Evolutionary conservation across 805 yeast species (phyloP).

Genomic region (Grigorovia yakushimaensis): DNA sequence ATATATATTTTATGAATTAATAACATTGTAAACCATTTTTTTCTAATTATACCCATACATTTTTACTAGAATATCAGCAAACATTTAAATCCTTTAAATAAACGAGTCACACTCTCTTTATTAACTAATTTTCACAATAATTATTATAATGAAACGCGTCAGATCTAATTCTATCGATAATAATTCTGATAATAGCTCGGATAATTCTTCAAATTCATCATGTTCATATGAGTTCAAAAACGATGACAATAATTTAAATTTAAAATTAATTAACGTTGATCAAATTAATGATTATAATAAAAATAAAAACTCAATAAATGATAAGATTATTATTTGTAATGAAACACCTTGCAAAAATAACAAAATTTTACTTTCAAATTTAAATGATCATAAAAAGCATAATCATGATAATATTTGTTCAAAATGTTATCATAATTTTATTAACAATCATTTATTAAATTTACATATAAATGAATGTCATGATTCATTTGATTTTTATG

Average conservation of each 20-base stretch:
- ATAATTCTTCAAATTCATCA: neutral
- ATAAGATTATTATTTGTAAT: slow-evolving; percentile 6
- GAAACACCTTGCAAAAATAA: slow-evolving; percentile 12
- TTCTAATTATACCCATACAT: too few species aligned
- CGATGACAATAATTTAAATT: neutral
- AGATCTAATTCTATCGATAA: slow-evolving; percentile 1
- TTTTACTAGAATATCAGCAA: too few species aligned
- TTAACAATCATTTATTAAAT: slow-evolving; percentile 33
- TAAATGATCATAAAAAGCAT: slow-evolving; percentile 9
- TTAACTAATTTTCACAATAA: too few species aligned
- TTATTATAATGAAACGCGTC: neutral
- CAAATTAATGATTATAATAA: neutral
- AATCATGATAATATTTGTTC: slow-evolving; percentile 26
- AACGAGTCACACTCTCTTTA: neutral
- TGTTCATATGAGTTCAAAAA: neutral
- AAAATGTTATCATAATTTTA: slow-evolving; percentile 34
- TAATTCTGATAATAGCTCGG: neutral
- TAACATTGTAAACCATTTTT: too few species aligned
- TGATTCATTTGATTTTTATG: slow-evolving; percentile 33
- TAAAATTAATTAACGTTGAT: neutral
- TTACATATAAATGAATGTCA: slow-evolving; percentile 46
- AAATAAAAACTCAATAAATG: neutral
- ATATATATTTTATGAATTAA: neutral
- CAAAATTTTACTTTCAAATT: slow-evolving; percentile 10
- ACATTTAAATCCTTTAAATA: too few species aligned